Evolutionary conservation across 306 rosid genomes (phyloP), one percentile per base, ranked within the genome.

Genomic region (Inga oerstediana): DNA sequence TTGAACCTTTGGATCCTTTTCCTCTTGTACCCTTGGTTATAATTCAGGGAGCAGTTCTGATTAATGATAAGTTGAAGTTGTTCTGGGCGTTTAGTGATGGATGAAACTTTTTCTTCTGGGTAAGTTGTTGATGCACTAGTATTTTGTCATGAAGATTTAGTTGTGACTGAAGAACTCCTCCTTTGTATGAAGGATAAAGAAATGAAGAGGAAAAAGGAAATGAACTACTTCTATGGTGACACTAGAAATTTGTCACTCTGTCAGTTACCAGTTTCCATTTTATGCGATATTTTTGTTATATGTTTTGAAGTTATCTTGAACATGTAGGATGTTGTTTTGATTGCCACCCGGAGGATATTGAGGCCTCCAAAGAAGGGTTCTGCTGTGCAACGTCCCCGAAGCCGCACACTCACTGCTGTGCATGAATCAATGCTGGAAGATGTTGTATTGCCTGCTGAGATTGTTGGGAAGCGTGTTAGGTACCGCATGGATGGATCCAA

Each of bases 281-380:
- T 19, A 0, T 49, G 3, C n/a, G 43, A 30, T 39, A 15, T 46
- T 76, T 56, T 43, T 67, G 56, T 74, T 20, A n/a, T 72, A 35
- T 66, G 4, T 65, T 78, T 35, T 48, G 11, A 66, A 22, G 4
- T 10, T 45, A 66, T 27, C 24, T 44, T 77, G 14, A 76, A 59
- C 54, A 10, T 44, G 75, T 74, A 94, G 98, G 97, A 94, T 85
- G 97, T 93, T 7, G 82, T 94, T n/a, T 74, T 94, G 82, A 87
- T 91, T 88, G 98, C 97, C 19, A 94, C 94, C 54, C 83, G 98
- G 68, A 90, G 97, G 89, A 93, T 93, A 24, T n/a, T 93, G 87
- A 91, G 98, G 89, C 98, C 97, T 3, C 97, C 98, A 58, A 91
- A 93, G 93, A 94, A 94, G 43, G 97, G 98, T 37, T 93, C 98